Evolutionary conservation across 2,329 filamentous ascomycete genomes (phyloP), one percentile per base, ranked within the genome.

Genomic region (Pestalotiopsis fici): DNA sequence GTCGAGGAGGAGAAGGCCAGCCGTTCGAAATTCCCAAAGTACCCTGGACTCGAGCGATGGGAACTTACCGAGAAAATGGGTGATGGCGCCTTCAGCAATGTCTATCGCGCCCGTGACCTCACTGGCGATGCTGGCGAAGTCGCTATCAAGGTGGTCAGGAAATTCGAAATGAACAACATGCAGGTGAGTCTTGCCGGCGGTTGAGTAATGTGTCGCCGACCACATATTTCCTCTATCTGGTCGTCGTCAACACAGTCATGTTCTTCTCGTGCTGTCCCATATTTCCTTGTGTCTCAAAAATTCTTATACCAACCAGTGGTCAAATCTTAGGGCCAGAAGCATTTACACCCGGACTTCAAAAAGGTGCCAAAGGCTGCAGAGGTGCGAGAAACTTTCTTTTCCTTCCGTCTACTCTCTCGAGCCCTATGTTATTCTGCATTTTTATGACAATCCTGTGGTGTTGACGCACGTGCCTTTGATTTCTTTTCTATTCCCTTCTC

Each of bases 131-230:
- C 88, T 70, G 90, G 88, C 72, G 91, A 98, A 78, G 94, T 96
- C 39, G 96, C 95, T 74, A 98, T 99, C 86, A 99, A 99, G 82
- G 96, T 99, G 64, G 96, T 99, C 71, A 92, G 96, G 77, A 98
- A 98, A 83, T 98, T 94, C 79, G 96, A 99, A 83, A 98, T 99
- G 93, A 98, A 97, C 83, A 95, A 91, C 72, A 94, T 92, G 85
- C 96, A 98, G 94, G 96, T 99, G 88, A 88, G 94, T 91, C 31
- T 66, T 71, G 78, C 72, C 71, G 72, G 70, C 70, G 71, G 73
- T 69, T 78, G 76, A 71, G 71, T 72, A 70, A 15, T 60, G 31
- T 65, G 63, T 74, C 68, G 67, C 67, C 72, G 71, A 72, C 70
- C 72, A 69, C 65, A 65, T 69, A 67, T 67, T 68, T 65, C 63